Evolutionary conservation across 1,139 yeast genomes (phyloP).

Genomic region (Geotrichum europaeum): DNA sequence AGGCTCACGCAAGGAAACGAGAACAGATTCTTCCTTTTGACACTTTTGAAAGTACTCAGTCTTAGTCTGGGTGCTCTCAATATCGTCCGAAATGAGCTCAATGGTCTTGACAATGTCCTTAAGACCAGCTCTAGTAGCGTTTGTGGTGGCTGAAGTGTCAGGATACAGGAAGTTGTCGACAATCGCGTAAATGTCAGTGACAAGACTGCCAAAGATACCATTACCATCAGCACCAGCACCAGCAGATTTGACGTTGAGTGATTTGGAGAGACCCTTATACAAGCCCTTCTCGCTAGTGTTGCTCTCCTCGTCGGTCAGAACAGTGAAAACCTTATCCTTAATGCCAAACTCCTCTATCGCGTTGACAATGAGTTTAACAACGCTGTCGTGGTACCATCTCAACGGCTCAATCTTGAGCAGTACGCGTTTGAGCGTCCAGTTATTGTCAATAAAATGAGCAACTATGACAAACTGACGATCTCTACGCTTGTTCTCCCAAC

Average conservation of each 20-base stretch:
- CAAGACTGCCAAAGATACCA: constrained; percentile 9
- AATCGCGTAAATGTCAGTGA: constrained; percentile 10
- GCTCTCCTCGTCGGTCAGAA: constrained; percentile 10
- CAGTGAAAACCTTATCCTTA: constrained; percentile 14
- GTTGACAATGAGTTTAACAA: constrained; percentile 12
- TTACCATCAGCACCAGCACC: not conserved
- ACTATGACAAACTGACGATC: constrained; percentile 16
- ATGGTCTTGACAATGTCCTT: constrained; percentile 13
- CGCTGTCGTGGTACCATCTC: constrained; percentile 16
- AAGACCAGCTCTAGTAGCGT: not conserved
- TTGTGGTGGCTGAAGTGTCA: not conserved
- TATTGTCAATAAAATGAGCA: constrained; percentile 16
- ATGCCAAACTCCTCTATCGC: constrained; percentile 15
- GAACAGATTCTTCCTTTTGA: constrained; percentile 9
- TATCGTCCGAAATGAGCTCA: constrained; percentile 14
- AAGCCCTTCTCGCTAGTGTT: not conserved
- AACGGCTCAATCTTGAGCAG: constrained; percentile 14
- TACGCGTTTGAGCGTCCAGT: constrained; percentile 16
- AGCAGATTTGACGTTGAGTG: not conserved
- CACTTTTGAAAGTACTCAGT: constrained; percentile 15
- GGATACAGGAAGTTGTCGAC: constrained; percentile 12
- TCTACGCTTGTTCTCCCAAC: constrained; percentile 7
- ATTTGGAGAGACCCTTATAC: constrained; percentile 7
- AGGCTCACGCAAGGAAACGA: constrained; percentile 13
- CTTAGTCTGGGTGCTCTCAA: constrained; percentile 7